phyloP scores from a whole-genome alignment of 1,139 yeast genomes.

The Nakaseomyces glabratus region DNA sequence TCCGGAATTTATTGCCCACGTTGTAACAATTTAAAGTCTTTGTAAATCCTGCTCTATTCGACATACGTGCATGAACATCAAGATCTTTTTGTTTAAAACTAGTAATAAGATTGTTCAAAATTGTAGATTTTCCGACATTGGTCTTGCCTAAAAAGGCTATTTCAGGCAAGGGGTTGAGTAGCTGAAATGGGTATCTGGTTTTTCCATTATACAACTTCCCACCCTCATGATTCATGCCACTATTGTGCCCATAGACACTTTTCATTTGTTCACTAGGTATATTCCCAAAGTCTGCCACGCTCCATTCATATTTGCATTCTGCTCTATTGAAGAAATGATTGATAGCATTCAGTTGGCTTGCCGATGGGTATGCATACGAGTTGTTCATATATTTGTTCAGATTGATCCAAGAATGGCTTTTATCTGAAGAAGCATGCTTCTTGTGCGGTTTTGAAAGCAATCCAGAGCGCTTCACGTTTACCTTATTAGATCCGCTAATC shows the following conservation, averaged over 20 bases:
- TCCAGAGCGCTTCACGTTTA: too few species aligned
- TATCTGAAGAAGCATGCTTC: too few species aligned
- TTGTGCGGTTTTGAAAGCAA: neutral
- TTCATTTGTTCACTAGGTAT: slow-evolving; percentile 51
- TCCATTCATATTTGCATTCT: slow-evolving; percentile 49
- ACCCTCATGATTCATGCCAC: neutral
- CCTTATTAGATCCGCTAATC: too few species aligned
- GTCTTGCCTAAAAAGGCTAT: slow-evolving; percentile 69
- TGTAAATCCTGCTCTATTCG: slow-evolving; percentile 64
- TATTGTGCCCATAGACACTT: slow-evolving; percentile 11
- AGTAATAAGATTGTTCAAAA: slow-evolving; percentile 48
- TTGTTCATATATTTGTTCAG: slow-evolving; percentile 15
- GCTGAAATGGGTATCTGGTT: slow-evolving; percentile 21
- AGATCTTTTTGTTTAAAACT: slow-evolving; percentile 30
- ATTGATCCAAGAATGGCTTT: slow-evolving; percentile 14
- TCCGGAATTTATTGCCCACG: slow-evolving; percentile 50
- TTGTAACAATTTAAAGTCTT: slow-evolving; percentile 68
- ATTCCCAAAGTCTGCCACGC: slow-evolving; percentile 41
- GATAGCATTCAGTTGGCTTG: slow-evolving; percentile 28
- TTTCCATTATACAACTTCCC: slow-evolving; percentile 17
- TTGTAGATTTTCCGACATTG: slow-evolving; percentile 76
- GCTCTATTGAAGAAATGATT: slow-evolving; percentile 40
- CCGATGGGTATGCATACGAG: slow-evolving; percentile 33
- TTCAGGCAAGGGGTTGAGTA: slow-evolving; percentile 44
- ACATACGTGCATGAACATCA: slow-evolving; percentile 43